Percentiles rank a stretch among this genome's conserved stretches.
Conservation (phyloP, 2,329 filamentous ascomycete species). For the Ascochyta clinopodiicola region DNA sequence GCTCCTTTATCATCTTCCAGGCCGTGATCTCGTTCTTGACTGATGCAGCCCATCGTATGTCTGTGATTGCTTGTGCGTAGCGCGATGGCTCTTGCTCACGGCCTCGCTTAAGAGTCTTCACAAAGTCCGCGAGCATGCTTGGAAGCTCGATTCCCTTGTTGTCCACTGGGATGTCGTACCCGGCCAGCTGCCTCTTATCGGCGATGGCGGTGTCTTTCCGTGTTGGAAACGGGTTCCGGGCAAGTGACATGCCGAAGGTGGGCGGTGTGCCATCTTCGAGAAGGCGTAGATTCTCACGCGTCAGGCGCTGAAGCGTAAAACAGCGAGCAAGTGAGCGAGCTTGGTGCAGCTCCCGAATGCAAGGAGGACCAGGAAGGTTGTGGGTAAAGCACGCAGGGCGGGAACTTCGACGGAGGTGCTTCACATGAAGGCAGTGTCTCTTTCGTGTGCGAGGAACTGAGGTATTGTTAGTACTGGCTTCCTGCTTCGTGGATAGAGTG, state of each 20-base stretch:
- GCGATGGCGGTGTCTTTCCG: conserved; percentile 16
- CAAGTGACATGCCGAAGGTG: neutral
- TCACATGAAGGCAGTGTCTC: neutral
- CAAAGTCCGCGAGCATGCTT: conserved; percentile 16
- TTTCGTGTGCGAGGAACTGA: neutral
- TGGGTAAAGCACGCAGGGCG: neutral
- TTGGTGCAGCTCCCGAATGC: neutral
- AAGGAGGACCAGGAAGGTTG: neutral
- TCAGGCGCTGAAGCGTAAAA: neutral
- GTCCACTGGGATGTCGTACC: conserved; percentile 22
- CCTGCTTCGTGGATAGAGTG: neutral
- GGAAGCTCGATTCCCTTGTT: conserved; percentile 13
- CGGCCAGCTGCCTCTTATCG: conserved; percentile 16
- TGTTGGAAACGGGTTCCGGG: conserved; percentile 21
- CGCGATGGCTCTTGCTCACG: conserved; percentile 20
- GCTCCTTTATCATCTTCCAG: conserved; percentile 20
- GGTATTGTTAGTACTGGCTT: neutral
- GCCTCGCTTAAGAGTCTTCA: conserved; percentile 12
- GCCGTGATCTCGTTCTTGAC: conserved; percentile 21
- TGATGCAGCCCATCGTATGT: conserved; percentile 18
- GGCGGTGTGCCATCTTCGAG: neutral
- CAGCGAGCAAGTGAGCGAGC: neutral
- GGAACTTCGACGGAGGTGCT: neutral
- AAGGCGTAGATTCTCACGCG: neutral
- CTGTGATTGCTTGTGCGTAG: conserved; percentile 19